phyloP scores from a whole-genome alignment of 345 rosid genomes.

The Kernera saxatilis region DNA sequence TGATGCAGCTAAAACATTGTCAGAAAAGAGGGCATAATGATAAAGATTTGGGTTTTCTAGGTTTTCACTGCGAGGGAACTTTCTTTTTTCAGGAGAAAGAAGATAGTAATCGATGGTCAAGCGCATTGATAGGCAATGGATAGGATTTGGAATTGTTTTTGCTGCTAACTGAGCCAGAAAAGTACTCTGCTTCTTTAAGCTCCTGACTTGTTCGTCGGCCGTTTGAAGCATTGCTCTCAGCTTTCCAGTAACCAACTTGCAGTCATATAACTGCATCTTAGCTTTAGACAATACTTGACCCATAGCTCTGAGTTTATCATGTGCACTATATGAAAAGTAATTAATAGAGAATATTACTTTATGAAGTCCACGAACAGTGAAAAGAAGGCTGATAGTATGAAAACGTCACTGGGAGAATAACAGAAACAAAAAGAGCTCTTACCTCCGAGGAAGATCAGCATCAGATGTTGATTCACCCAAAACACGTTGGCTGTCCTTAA shows the following conservation, averaged over 20 bases:
- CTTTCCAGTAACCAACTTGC: constrained; percentile 91
- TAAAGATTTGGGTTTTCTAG: constrained; percentile 76
- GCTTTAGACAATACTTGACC: constrained; percentile 86
- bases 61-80: constrained; percentile 83
- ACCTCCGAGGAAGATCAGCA: constrained; percentile 84
- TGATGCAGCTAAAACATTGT: constrained; percentile 99
- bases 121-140: constrained; percentile 97
- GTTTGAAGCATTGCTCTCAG: constrained; percentile 98
- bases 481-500: constrained; percentile 83
- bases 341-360: background rate
- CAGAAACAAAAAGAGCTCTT: constrained; percentile 10
- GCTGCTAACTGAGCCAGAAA: constrained; percentile 99
- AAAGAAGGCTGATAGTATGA: background rate
- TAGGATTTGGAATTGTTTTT: constrained; percentile 91
- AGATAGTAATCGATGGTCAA: constrained; percentile 89
- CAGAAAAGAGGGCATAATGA: constrained; percentile 98
- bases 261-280: constrained; percentile 77
- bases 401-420: background rate
- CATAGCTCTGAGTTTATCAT: constrained; percentile 80
- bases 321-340: constrained; percentile 45
- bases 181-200: constrained; percentile 97
- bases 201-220: constrained; percentile 96
- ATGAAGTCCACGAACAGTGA: background rate
- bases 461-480: constrained; percentile 72
- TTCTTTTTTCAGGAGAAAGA: constrained; percentile 85